These are phyloP conservation scores for Sisymbrium irio DNA, from an alignment of 345 rosid species.

Conservation along the genomic window DNA sequence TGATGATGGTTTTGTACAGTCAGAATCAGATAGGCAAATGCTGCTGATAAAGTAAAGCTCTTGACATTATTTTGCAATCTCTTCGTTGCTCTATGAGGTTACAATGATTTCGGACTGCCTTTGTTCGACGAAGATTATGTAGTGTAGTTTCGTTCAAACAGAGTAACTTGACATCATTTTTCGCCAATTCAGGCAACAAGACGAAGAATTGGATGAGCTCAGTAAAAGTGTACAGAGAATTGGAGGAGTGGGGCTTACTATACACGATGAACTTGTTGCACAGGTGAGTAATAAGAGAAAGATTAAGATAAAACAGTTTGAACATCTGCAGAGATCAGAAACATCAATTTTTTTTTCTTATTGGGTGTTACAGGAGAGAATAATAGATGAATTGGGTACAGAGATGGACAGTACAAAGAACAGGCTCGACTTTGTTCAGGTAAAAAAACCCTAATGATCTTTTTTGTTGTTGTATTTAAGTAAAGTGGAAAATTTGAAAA, in stretches of 20 bases:
- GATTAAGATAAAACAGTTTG: neutral
- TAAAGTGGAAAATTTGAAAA: neutral
- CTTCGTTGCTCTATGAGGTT: neutral
- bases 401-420: conserved; percentile 95
- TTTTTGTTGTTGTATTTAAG: neutral
- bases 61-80: neutral
- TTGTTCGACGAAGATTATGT: neutral
- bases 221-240: conserved; percentile 89
- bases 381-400: conserved; percentile 68
- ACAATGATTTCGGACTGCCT: neutral
- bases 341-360: neutral
- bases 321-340: conserved; percentile 11
- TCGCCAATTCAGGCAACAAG: conserved; percentile 69
- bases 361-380: conserved; percentile 64
- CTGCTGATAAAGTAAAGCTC: conserved; percentile 79
- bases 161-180: neutral
- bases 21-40: conserved; percentile 93
- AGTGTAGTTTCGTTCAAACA: neutral
- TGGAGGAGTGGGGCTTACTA: conserved; percentile 95
- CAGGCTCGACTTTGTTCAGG: conserved; percentile 98
- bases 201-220: conserved; percentile 93
- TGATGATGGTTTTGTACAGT: conserved; percentile 72
- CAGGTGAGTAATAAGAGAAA: conserved; percentile 45
- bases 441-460: conserved; percentile 14
- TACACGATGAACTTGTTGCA: conserved; percentile 90